These are phyloP conservation scores for Brassica rapa DNA, from an alignment of 345 rosid genomes.

Conservation along the genomic window DNA sequence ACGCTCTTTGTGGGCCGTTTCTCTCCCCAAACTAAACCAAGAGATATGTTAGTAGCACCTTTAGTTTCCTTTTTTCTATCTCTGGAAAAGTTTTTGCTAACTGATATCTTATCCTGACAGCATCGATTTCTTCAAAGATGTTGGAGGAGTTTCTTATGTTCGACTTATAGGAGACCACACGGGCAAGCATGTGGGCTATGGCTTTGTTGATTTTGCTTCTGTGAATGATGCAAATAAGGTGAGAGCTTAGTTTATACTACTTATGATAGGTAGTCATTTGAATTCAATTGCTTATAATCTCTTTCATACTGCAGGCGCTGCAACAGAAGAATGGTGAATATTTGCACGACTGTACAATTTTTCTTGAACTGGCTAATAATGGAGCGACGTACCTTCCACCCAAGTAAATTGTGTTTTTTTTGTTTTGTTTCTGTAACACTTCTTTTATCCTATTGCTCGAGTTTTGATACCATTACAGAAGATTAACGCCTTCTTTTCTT, in stretches of 20 bases:
- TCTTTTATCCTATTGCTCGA: background rate
- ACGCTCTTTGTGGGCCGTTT: background rate
- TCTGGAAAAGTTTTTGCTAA: background rate
- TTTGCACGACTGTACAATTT: too few relatives aligned
- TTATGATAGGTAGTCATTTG: background rate
- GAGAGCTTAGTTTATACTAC: background rate
- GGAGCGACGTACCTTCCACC: background rate
- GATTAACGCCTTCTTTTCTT: background rate
- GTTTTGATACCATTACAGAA: background rate
- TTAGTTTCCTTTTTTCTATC: background rate
- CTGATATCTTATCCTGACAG: background rate
- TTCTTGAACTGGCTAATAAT: too few relatives aligned
- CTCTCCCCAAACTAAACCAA: background rate
- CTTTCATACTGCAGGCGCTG: background rate
- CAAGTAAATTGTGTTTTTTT: background rate
- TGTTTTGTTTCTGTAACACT: background rate
- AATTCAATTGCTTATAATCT: background rate
- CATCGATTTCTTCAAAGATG: background rate
- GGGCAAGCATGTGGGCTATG: background rate
- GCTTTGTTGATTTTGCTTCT: background rate
- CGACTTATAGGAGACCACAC: background rate
- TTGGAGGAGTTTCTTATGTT: background rate
- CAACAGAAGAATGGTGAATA: background rate
- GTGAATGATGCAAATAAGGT: background rate
- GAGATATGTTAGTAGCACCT: background rate